Base-by-base conservation (phyloP, 805 yeast species). In the Millerozyma miso region DNA sequence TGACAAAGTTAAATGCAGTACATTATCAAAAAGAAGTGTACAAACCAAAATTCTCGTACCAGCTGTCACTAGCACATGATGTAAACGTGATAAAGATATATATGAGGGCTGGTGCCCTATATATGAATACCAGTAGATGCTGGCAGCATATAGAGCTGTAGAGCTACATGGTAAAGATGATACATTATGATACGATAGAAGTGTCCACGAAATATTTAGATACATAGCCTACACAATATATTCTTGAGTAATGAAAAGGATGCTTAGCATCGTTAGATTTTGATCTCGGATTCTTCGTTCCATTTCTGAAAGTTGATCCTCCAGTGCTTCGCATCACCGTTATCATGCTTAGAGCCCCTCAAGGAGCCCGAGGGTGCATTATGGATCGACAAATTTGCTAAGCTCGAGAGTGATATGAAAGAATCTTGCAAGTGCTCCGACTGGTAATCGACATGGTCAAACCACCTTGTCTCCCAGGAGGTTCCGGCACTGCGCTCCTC, bases 401-500 rank as follows among this genome's bases (percentile, higher is more conserved):
- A 55, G 31, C 67, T 60, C 33, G 67, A 58, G 55, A 71, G 65
- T 43, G 55, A 64, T n/a, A 56, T 49, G 45, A 71, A 65, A 6
- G 54, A 43, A 50, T 70, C 75, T 16, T 52, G 59, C 18, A 44
- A 37, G 2, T 39, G 41, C 10, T 41, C 44, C 2, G 42, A 47
- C 31, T 35, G 47, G 43, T 64, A 61, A 47, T 69, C 69, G 14
- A 60, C 60, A 36, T 52, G 48, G 50, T 76, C 77, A 63, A 91
- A 91, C 91, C 96, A 91, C 65, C 91, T 79, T 48, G 81, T 77
- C 53, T 78, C 64, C 99, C 99, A 91, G 38, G 59, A 58, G 13
- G 60, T 58, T 35, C 86, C 90, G 4, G 75, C 65, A 32, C 74
- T 87, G 46, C 68, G 63, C 66, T 93, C 99, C 45, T 71, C 61